Conservation (phyloP, 176 grass and related monocot genomes). For the Sorghum bicolor region Sorghum_bicolor_NCBIv3 NC_012878.2:3186001-3186500, state of each 20-base stretch:
- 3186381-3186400: neutral
- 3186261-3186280: conserved; percentile 10
- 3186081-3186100: conserved; percentile 68
- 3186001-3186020: neutral
- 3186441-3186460: too few relatives aligned
- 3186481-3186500: too few relatives aligned
- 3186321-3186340: conserved; percentile 4
- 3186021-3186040: neutral
- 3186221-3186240: neutral
- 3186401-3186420: too few relatives aligned
- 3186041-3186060: conserved; percentile 52
- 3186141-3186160: conserved; percentile 20
- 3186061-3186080: conserved; percentile 80
- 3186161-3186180: conserved; percentile 3
- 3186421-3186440: too few relatives aligned
- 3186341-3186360: conserved; percentile 21
- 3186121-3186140: conserved; percentile 24
- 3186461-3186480: neutral
- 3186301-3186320: conserved; percentile 11
- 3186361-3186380: neutral
- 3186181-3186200: conserved; percentile 19
- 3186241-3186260: neutral
- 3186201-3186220: conserved; percentile 21
- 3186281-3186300: conserved; percentile 53
- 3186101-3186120: conserved; percentile 40